A percentile compares a stretch with the other conserved stretches of the same genome.
These are phyloP conservation scores for Verticillium nonalfalfae DNA, from an alignment of 2,329 filamentous ascomycete genomes.

Conservation along the genomic window DNA sequence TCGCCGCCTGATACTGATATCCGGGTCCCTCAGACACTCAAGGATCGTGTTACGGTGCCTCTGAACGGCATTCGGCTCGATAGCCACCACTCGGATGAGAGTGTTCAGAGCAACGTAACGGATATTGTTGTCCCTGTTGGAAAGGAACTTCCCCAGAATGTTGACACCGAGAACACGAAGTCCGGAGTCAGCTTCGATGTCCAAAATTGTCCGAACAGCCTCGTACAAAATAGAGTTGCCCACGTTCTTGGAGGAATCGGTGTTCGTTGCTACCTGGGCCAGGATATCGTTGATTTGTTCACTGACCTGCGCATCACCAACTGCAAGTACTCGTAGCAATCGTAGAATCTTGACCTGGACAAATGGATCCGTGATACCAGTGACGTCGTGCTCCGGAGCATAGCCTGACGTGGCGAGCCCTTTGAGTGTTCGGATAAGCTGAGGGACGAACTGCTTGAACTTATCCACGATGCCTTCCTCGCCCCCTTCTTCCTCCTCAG, in stretches of 20 bases:
- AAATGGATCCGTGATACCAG: slow-evolving; percentile 96
- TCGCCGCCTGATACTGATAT: slow-evolving; percentile 93
- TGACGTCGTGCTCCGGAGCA: slow-evolving; percentile 95
- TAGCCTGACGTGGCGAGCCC: slow-evolving; percentile 91
- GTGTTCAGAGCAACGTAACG: slow-evolving; percentile 97
- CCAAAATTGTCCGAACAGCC: slow-evolving; percentile 91
- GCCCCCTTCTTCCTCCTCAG: slow-evolving; percentile 87
- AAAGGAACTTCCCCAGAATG: slow-evolving; percentile 94
- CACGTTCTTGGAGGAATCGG: slow-evolving; percentile 96
- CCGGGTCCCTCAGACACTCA: slow-evolving; percentile 90
- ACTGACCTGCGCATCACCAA: slow-evolving; percentile 80
- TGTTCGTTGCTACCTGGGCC: slow-evolving; percentile 96
- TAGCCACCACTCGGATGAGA: slow-evolving; percentile 93
- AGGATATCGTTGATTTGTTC: slow-evolving; percentile 99
- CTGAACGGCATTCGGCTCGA: slow-evolving; percentile 96
- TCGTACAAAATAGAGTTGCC: slow-evolving; percentile 98
- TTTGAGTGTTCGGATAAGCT: slow-evolving; percentile 85
- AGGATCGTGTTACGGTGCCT: slow-evolving; percentile 95
- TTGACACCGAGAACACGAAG: slow-evolving; percentile 93
- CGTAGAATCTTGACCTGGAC: slow-evolving; percentile 93
- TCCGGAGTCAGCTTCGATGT: slow-evolving; percentile 96
- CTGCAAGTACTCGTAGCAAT: slow-evolving; percentile 76
- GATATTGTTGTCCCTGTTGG: slow-evolving; percentile 99
- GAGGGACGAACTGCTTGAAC: slow-evolving; percentile 80
- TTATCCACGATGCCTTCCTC: slow-evolving; percentile 85